Conservation (phyloP, 306 rosid species). For the Vigna angularis region DNA sequence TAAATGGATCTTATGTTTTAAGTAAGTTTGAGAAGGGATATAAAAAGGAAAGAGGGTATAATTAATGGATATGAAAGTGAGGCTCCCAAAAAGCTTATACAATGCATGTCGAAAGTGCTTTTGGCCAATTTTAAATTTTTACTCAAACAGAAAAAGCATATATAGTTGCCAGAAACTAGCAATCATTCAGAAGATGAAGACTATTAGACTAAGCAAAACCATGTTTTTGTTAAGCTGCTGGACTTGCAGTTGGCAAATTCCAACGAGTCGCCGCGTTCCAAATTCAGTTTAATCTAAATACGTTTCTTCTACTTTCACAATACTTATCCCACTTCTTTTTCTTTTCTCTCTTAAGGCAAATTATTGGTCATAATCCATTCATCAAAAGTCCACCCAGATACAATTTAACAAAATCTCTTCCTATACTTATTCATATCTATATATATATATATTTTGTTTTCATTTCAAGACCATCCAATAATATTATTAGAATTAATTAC, state of each 20-base stretch:
- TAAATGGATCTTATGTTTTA: no score
- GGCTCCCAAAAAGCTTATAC: neutral
- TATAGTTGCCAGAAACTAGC: conserved; percentile 11
- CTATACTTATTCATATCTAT: no score
- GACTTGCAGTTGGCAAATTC: conserved; percentile 38
- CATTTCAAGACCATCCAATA: no score
- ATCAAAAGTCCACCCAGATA: neutral
- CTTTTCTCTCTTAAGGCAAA: no score
- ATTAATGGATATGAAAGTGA: conserved; percentile 6
- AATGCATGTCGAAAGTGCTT: conserved; percentile 18
- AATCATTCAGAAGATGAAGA: neutral
- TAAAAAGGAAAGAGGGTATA: neutral
- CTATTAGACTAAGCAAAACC: conserved; percentile 6
- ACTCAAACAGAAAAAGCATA: conserved; percentile 33
- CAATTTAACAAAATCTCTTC: no score
- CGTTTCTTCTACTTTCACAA: neutral
- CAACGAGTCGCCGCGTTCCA: conserved; percentile 16
- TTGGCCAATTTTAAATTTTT: conserved; percentile 29
- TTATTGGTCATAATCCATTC: neutral
- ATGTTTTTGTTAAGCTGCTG: conserved; percentile 36
- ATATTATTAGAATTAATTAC: no score
- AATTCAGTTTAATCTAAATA: neutral
- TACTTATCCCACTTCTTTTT: neutral
- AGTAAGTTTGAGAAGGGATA: neutral
- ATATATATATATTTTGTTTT: no score